A percentile compares a stretch with the other conserved stretches of the same genome.
phyloP scores from a whole-genome alignment of 2,329 filamentous ascomycete genomes.

The Pseudohalonectria lignicola region DNA sequence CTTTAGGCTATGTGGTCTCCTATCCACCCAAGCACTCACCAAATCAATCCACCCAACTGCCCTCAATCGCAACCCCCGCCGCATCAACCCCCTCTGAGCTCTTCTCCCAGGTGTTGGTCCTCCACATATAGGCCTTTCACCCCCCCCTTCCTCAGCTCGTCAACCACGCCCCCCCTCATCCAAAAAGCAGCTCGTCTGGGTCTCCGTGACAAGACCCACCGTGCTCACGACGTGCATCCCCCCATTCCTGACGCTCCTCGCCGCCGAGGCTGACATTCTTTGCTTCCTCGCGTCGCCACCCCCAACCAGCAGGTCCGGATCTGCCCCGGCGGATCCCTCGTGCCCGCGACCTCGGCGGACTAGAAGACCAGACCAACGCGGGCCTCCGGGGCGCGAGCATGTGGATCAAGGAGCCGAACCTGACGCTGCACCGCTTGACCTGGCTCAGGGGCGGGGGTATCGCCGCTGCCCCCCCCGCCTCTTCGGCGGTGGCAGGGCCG shows the following conservation, averaged over 20 bases:
- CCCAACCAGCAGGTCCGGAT: neutral
- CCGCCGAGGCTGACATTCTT: too few relatives aligned
- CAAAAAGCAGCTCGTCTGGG: slow-evolving; percentile 6
- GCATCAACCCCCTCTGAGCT: neutral
- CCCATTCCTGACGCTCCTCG: neutral
- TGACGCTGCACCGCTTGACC: slow-evolving; percentile 1
- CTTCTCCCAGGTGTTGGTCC: slow-evolving; percentile 4
- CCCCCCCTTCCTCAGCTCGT: slow-evolving; percentile 3
- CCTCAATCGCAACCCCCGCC: neutral
- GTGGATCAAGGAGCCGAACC: too few relatives aligned
- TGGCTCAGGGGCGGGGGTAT: slow-evolving; percentile 3
- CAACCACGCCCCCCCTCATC: slow-evolving; percentile 5
- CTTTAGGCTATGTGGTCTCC: too few relatives aligned
- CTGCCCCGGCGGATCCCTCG: neutral
- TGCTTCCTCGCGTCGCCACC: neutral
- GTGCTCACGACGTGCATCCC: slow-evolving; percentile 5
- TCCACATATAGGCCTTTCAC: slow-evolving; percentile 5
- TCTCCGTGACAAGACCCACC: slow-evolving; percentile 5
- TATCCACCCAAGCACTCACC: too few relatives aligned
- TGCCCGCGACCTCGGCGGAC: neutral
- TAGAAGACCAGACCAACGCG: slow-evolving; percentile 7
- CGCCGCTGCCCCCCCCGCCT: too few relatives aligned
- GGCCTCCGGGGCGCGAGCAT: too few relatives aligned
- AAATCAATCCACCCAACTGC: neutral
- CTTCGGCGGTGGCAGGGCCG: neutral